These are phyloP conservation scores for Pseudofabraea citricarpa DNA, from an alignment of 2,329 filamentous ascomycete genomes.

Conservation along the genomic window DNA sequence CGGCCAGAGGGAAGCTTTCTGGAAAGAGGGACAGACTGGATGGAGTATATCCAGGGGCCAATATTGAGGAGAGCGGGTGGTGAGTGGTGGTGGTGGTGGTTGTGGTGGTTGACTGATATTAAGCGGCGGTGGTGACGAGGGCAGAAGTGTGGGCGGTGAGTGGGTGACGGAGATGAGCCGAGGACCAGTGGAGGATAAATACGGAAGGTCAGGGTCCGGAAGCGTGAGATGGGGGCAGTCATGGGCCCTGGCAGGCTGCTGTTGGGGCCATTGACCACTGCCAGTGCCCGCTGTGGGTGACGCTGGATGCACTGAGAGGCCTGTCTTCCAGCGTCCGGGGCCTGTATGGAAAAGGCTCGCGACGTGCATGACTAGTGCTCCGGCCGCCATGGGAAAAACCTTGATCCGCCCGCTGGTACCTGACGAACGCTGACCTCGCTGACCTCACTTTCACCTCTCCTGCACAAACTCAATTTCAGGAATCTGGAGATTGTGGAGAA, in stretches of 20 bases:
- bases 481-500: no score
- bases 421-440: no score
- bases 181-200: not conserved
- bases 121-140: not conserved
- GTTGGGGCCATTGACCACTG: no score
- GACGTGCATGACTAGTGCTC: not conserved
- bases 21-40: not conserved
- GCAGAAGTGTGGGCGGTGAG: not conserved
- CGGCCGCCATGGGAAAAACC: no score
- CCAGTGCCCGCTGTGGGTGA: not conserved
- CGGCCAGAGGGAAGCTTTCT: slow-evolving; percentile 15
- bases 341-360: not conserved
- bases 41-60: not conserved
- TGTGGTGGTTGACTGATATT: not conserved
- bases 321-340: not conserved
- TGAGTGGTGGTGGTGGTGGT: not conserved
- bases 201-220: not conserved
- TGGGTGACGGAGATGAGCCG: not conserved
- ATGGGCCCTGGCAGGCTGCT: not conserved
- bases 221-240: not conserved
- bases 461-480: no score
- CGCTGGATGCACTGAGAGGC: not conserved
- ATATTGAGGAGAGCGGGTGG: not conserved
- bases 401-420: no score
- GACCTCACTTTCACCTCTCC: no score